Evolutionary conservation across 2,329 filamentous ascomycete genomes (phyloP).

Genomic region (Fusarium tjaetaba): DNA sequence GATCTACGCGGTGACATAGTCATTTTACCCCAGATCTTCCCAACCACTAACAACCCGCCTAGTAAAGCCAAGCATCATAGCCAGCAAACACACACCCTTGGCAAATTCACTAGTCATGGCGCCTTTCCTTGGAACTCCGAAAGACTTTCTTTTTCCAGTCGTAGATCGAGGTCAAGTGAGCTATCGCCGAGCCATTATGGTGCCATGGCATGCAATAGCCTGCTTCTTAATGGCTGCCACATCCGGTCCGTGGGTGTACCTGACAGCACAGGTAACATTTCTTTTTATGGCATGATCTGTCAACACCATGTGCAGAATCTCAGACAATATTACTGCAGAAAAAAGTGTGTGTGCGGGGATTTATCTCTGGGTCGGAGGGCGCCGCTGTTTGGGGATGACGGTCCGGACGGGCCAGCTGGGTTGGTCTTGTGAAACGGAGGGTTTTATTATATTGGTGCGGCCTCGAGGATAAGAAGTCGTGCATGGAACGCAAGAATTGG

Average conservation of each 20-base stretch:
- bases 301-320: conserved; percentile 13
- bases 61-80: background rate
- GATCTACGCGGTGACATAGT: background rate
- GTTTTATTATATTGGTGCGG: background rate
- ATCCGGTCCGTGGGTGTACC: conserved; percentile 29
- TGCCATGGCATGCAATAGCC: conserved; percentile 29
- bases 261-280: conserved; percentile 7
- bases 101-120: background rate
- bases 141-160: background rate
- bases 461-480: conserved; percentile 26
- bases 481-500: background rate
- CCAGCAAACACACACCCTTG: background rate
- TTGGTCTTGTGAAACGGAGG: background rate
- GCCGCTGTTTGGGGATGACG: conserved; percentile 12
- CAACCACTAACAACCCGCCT: background rate
- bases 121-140: background rate
- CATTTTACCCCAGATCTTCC: conserved; percentile 14
- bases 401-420: conserved; percentile 23
- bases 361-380: conserved; percentile 26
- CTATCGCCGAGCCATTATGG: conserved; percentile 28
- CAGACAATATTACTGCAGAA: conserved; percentile 24
- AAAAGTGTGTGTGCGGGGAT: conserved; percentile 23
- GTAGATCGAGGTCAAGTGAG: conserved; percentile 20
- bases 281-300: conserved; percentile 36
- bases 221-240: conserved; percentile 11